Conservation (phyloP, 352 stramenopile species). For the Phytophthora megakarya region DNA sequence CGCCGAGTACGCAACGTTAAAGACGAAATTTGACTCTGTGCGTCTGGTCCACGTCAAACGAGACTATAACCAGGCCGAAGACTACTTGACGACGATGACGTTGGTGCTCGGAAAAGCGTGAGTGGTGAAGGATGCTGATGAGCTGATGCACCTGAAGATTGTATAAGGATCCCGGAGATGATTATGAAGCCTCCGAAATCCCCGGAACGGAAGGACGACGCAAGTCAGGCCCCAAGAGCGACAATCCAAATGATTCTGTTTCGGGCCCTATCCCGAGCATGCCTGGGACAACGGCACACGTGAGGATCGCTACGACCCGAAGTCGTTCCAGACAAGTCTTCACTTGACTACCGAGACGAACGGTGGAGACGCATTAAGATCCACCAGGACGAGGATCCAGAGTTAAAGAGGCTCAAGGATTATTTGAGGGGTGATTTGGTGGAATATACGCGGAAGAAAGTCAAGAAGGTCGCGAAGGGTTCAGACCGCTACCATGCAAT, state of each 20-base stretch:
- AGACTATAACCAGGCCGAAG: too few relatives aligned
- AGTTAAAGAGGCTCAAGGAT: background rate
- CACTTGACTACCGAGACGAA: constrained; percentile 1
- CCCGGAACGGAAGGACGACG: background rate
- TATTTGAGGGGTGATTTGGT: constrained; percentile 1
- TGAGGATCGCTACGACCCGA: background rate
- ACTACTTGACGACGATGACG: constrained; percentile 1
- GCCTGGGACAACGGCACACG: too few relatives aligned
- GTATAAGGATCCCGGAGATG: background rate
- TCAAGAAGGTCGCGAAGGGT: too few relatives aligned
- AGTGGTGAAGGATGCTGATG: background rate
- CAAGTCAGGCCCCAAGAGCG: too few relatives aligned
- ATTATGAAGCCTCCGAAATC: background rate
- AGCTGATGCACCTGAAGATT: background rate
- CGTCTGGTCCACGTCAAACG: too few relatives aligned
- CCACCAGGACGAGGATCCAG: background rate
- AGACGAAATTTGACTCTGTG: too few relatives aligned
- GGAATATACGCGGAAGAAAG: constrained; percentile 1
- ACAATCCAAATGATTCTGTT: too few relatives aligned
- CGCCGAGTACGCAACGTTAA: too few relatives aligned
- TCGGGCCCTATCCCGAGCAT: too few relatives aligned
- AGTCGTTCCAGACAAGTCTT: too few relatives aligned
- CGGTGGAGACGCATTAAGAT: constrained; percentile 10
- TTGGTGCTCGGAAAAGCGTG: background rate
- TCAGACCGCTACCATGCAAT: too few relatives aligned